These are phyloP conservation scores for Funneliformis caledonium DNA, from an alignment of 371 early-diverging fungal species.

Conservation along the genomic window DNA sequence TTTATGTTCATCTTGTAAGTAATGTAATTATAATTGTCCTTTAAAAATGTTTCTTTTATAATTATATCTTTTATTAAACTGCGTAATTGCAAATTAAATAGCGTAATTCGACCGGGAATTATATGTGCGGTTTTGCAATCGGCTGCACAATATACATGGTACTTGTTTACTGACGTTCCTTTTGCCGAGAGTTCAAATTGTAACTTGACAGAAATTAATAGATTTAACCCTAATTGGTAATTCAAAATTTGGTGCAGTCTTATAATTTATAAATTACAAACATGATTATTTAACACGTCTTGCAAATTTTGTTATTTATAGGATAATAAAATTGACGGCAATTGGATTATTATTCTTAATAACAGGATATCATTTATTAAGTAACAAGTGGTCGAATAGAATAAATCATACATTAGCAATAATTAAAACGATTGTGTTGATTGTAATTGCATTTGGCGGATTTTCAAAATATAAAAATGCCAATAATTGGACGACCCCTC, in stretches of 20 bases:
- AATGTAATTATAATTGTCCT: not conserved
- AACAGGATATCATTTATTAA: not conserved
- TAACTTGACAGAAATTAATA: not conserved
- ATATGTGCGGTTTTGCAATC: not conserved
- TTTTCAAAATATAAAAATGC: not conserved
- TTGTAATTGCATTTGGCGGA: not conserved
- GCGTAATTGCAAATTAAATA: not conserved
- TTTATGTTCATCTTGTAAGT: slow-evolving; percentile 22
- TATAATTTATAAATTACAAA: not conserved
- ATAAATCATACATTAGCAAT: slow-evolving; percentile 11
- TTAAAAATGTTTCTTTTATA: no score
- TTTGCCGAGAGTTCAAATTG: no score
- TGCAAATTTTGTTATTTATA: not conserved
- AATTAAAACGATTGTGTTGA: not conserved
- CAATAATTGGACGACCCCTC: slow-evolving; percentile 9
- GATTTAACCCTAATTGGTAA: not conserved
- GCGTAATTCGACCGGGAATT: slow-evolving; percentile 12
- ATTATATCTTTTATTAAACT: no score
- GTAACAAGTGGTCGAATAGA: slow-evolving; percentile 17
- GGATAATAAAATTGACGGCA: not conserved
- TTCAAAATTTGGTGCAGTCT: not conserved
- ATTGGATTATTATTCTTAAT: not conserved
- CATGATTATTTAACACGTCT: not conserved
- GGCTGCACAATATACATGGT: slow-evolving; percentile 7
- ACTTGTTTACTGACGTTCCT: not conserved